Percentiles rank a stretch among this genome's conserved stretches.
These are phyloP conservation scores for Beauveria caledonica DNA, from an alignment of 2,329 filamentous ascomycete species.

Conservation along the genomic window DNA sequence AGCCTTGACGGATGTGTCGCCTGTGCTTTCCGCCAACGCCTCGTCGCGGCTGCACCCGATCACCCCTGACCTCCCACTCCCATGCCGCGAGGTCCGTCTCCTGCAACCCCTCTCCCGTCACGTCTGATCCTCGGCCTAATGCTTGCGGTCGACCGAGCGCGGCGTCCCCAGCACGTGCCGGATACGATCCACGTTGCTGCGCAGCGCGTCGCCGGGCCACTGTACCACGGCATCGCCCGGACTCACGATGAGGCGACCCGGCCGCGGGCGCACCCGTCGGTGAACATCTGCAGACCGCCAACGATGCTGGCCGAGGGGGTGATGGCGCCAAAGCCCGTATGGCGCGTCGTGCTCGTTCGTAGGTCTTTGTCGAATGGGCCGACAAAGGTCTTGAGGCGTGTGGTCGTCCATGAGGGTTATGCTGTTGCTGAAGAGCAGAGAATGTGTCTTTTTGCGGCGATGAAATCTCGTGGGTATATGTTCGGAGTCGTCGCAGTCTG, in stretches of 20 bases:
- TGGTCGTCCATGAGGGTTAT: not conserved
- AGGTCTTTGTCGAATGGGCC: constrained; percentile 14
- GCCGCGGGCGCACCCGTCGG: constrained; percentile 16
- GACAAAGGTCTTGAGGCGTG: constrained; percentile 14
- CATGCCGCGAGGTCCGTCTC: not conserved
- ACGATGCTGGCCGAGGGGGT: constrained; percentile 28
- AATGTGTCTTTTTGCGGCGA: not conserved
- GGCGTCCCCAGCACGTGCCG: constrained; percentile 10
- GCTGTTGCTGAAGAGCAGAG: not conserved
- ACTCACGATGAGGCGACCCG: constrained; percentile 19
- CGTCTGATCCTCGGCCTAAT: not conserved
- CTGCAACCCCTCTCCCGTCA: not conserved
- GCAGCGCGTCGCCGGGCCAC: constrained; percentile 18
- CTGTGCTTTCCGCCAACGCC: not conserved
- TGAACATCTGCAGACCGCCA: constrained; percentile 28
- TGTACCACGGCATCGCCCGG: constrained; percentile 16
- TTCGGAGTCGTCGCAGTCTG: not conserved
- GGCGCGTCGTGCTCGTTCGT: constrained; percentile 21
- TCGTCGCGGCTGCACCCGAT: not conserved
- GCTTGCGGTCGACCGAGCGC: not conserved
- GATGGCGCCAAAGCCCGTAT: constrained; percentile 29
- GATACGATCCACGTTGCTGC: constrained; percentile 21
- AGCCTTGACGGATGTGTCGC: not conserved
- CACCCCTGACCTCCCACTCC: not conserved
- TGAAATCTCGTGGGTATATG: not conserved